Evolutionary conservation across 2,329 filamentous ascomycete species (phyloP), one percentile per base, ranked within the genome.

Genomic region (Tolypocladium nubicola): DNA sequence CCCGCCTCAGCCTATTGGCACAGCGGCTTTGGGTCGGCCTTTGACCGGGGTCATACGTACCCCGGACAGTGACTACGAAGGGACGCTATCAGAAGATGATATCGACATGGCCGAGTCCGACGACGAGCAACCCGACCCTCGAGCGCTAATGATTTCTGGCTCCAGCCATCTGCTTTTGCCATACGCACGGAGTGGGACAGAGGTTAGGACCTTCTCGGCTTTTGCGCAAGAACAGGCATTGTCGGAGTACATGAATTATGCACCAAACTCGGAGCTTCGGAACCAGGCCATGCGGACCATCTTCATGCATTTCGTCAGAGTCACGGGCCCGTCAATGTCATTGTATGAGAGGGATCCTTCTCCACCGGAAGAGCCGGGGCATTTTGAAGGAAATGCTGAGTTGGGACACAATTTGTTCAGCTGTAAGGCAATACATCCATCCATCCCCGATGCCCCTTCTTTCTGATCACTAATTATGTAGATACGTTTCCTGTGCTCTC

Each of bases 271-370:
- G 43, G 92, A 94, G 38, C 75, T 97, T 35, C 89, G 86, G 63
- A 90, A 97, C 62, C 81, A 84, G 3, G 86, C 87, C 61, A 93
- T 90, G 13, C 87, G 90, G 16, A 82, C 86, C 37, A 85, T 96
- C 8, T 97, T 97, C 69, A 87, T 87, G 70, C 91, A 97, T 71
- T 97, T 97, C 69, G 85, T 97, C 52, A 88, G 90, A 63, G 87
- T 94, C 8, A 96, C 91, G 2, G 92, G 88, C 0, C 89, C 91
- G 1, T 88, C 84, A 62, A 83, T 97, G 67, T 96, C 92, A 1
- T 80, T 96, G 35, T 96, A 90, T 68, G 92, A 97, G 71, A 81
- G 93, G 56, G 85, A 92, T 68, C 85, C 89, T 2, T 81, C 85
- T 57, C 89, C 93, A 65, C 81, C 89, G 1, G 81, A 84, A 1